Evolutionary conservation across 306 rosid genomes (phyloP), one percentile per base, ranked within the genome.

Genomic region (Rosa rugosa): DNA sequence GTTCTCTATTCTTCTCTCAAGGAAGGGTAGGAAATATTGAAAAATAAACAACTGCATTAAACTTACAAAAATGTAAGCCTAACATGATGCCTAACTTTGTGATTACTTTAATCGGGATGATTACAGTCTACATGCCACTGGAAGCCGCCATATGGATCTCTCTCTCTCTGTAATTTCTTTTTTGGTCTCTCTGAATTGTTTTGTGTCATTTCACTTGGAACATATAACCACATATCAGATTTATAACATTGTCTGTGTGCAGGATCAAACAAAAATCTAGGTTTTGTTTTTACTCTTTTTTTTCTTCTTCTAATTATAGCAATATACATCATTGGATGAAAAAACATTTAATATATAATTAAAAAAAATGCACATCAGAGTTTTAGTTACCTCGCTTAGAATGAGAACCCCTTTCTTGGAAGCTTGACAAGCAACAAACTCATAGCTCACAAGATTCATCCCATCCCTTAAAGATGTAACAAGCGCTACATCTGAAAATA

Each of bases 391-490:
- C 99, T 95, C 98, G 71, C 99, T 95, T 63, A 95, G 83, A 77
- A 95, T 95, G 80, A 95, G 99, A 85, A 92, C 99, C 44, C 99
- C 99, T 76, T 92, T 95, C 88, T 90, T 92, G 80, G 91, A 88
- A 77, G 92, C 98, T 89, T 95, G 98, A 75, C 99, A 95, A 5
- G 98, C 97, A 64, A 95, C 98, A 83, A 85, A 92, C 87, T 95
- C 99, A 75, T 95, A 95, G 85, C 99, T 95, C 79, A 92, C 99
- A 75, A 95, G 99, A 85, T 95, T 95, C 99, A 95, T 92, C 81
- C 99, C 99, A 77, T 95, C 99, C 86, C 99, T 95, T 73, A 92
- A 81, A 67, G 99, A 95, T 77, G 99, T 95, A 66, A 95, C 97
- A 42, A 95, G 95, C 11, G 99, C 99, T 62, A 95, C 97, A 87